Conservation (phyloP, 148 eudicot genomes). For the Rhododendron mucronatum region DNA sequence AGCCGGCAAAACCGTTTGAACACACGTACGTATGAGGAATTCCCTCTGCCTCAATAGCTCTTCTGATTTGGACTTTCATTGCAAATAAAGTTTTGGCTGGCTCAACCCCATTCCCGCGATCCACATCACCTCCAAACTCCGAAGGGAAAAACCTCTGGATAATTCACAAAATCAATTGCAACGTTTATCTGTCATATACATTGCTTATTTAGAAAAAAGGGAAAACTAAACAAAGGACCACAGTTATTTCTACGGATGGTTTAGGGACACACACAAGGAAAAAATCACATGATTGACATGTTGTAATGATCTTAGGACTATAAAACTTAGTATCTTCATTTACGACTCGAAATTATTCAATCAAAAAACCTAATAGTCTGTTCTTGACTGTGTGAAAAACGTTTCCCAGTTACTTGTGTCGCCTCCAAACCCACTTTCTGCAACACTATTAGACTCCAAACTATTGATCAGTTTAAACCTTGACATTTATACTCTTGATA, state of each 20-base stretch:
- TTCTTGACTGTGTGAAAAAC: neutral
- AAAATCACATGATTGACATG: neutral
- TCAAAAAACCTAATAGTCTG: neutral
- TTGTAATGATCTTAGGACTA: neutral
- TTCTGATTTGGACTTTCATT: slow-evolving; percentile 37
- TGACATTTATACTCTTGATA: too few relatives aligned
- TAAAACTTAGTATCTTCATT: too few relatives aligned
- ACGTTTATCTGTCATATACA: neutral
- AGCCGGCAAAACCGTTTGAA: slow-evolving; percentile 45
- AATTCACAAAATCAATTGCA: neutral
- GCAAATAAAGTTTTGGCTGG: slow-evolving; percentile 38
- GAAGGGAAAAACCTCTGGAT: slow-evolving; percentile 62
- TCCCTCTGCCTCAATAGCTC: slow-evolving; percentile 53
- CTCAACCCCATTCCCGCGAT: slow-evolving; percentile 36
- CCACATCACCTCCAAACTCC: slow-evolving; percentile 57
- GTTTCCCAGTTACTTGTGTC: too few relatives aligned
- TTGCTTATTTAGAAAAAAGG: neutral
- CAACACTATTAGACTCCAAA: too few relatives aligned
- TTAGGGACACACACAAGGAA: neutral
- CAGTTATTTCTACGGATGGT: neutral
- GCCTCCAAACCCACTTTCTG: too few relatives aligned
- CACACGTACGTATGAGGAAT: slow-evolving; percentile 53
- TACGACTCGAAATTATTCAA: neutral
- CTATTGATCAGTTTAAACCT: too few relatives aligned
- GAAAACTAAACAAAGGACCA: neutral